Percentiles rank a stretch among this genome's conserved stretches.
phyloP scores from a whole-genome alignment of 2,329 filamentous ascomycete species.

The Alternaria alternata region DNA sequence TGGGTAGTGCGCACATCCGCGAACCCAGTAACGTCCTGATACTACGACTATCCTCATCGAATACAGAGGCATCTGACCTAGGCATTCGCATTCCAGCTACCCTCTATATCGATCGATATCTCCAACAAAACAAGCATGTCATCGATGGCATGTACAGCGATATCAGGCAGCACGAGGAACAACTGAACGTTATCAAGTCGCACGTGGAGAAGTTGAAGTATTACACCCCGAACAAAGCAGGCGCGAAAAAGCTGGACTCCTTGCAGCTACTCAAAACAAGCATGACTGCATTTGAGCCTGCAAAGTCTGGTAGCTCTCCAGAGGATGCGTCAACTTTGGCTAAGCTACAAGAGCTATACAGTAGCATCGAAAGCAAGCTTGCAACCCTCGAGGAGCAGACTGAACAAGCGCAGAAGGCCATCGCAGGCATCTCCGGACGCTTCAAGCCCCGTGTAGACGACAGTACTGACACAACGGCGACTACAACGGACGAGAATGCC shows the following conservation, averaged over 20 bases:
- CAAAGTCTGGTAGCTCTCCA: slow-evolving; percentile 20
- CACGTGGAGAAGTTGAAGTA: slow-evolving; percentile 49
- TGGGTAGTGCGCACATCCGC: slow-evolving; percentile 39
- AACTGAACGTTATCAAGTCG: slow-evolving; percentile 43
- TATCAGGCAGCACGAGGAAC: slow-evolving; percentile 43
- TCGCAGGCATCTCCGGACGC: slow-evolving; percentile 55
- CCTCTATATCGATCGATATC: slow-evolving; percentile 68
- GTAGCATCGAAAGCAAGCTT: slow-evolving; percentile 46
- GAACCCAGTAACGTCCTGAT: slow-evolving; percentile 63
- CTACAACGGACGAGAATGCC: background rate
- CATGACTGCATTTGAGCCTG: slow-evolving; percentile 45
- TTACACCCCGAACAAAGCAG: slow-evolving; percentile 38
- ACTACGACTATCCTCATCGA: slow-evolving; percentile 48
- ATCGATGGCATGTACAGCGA: slow-evolving; percentile 59
- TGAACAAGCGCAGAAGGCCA: slow-evolving; percentile 50
- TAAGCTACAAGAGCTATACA: slow-evolving; percentile 40
- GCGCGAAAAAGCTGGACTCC: slow-evolving; percentile 45
- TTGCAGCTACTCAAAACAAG: slow-evolving; percentile 50
- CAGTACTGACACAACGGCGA: slow-evolving; percentile 14
- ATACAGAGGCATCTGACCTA: slow-evolving; percentile 50
- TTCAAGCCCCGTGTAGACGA: slow-evolving; percentile 57
- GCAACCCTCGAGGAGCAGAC: slow-evolving; percentile 53
- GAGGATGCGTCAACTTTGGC: slow-evolving; percentile 32
- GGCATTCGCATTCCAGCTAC: slow-evolving; percentile 61
- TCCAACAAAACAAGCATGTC: slow-evolving; percentile 59